Evolutionary conservation across 176 grass and related monocot species (phyloP), one percentile per base, ranked within the genome.

Genomic region (Secale cereale): DNA sequence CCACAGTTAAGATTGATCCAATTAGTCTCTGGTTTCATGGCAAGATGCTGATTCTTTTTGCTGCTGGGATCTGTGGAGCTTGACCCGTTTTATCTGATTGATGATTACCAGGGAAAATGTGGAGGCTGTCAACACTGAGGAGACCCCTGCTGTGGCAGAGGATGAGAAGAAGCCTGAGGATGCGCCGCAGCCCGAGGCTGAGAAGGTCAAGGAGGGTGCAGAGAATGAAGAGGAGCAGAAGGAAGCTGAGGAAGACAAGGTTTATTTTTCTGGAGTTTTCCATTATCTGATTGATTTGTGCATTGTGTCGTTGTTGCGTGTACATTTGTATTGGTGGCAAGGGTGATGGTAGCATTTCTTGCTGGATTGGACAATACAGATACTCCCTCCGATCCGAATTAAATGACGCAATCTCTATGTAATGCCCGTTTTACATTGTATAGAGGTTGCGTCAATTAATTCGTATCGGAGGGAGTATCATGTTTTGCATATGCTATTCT

Each of bases 241-340:
- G 79, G 90, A 94, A 45, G 76, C 85, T 60, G 92, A 97, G 50
- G 91, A 97, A 36, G 95, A 94, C 50, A 94, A 92, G 78, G 95
- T 97, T 89, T 57, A 70, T 50, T 67, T 60, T 59, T 37, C 48
- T 75, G 0, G 10, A 69, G 4, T 69, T 54, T 19, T 1, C 56
- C 9, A 2, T 50, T 8, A 22, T 9, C 20, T 50, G 5, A 9
- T 30, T 64, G 30, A 0, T 54, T 67, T 23, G 7, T 23, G 7
- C 15, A 57, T 41, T 57, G 60, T 45, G 17, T 35, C 1, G 3
- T 8, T 5, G 19, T 19, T 29, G 37, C 0, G 10, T 65, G 41
- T 8, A 1, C 17, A 29, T 28, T 33, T 26, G 27, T 14, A 85
- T 27, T 67, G 60, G 15, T 54, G 3, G 52, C 41, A 32, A 68